phyloP scores from a whole-genome alignment of 169 alveolate species.

The Cytauxzoon felis region DNA sequence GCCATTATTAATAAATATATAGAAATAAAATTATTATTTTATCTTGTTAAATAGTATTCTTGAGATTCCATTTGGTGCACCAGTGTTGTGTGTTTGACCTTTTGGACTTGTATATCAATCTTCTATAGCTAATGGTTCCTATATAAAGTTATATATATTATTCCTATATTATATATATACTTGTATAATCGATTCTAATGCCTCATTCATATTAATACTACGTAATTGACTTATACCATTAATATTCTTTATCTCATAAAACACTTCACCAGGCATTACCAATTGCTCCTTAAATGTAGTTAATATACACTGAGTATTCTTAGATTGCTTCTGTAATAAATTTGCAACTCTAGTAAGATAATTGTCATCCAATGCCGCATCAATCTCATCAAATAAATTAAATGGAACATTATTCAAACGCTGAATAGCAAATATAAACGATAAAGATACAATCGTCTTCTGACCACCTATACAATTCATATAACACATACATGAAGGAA shows the following conservation, averaged over 20 bases:
- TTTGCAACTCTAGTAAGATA: conserved; percentile 50
- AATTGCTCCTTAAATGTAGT: conserved; percentile 57
- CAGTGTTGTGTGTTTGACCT: too few species aligned
- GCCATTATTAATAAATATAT: too few species aligned
- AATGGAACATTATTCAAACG: conserved; percentile 69
- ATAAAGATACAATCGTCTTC: conserved; percentile 71
- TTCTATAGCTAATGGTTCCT: neutral
- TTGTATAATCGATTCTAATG: conserved; percentile 20
- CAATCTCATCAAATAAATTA: conserved; percentile 69
- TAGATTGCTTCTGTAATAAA: conserved; percentile 21
- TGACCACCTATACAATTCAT: conserved; percentile 62
- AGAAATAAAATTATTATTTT: too few species aligned
- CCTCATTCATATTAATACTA: conserved; percentile 20
- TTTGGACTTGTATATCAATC: too few species aligned
- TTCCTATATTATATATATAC: neutral
- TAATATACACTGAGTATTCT: conserved; percentile 34
- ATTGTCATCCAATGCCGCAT: conserved; percentile 72
- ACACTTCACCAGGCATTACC: conserved; percentile 31
- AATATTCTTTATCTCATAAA: conserved; percentile 42
- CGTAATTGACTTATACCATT: conserved; percentile 36
- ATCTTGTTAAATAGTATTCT: too few species aligned
- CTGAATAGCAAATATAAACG: conserved; percentile 65
- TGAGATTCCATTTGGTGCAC: too few species aligned
- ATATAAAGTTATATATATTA: neutral
- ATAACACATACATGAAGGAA: too few species aligned